Evolutionary conservation across 169 alveolate genomes (phyloP).

Genomic region (Eimeria praecox): DNA sequence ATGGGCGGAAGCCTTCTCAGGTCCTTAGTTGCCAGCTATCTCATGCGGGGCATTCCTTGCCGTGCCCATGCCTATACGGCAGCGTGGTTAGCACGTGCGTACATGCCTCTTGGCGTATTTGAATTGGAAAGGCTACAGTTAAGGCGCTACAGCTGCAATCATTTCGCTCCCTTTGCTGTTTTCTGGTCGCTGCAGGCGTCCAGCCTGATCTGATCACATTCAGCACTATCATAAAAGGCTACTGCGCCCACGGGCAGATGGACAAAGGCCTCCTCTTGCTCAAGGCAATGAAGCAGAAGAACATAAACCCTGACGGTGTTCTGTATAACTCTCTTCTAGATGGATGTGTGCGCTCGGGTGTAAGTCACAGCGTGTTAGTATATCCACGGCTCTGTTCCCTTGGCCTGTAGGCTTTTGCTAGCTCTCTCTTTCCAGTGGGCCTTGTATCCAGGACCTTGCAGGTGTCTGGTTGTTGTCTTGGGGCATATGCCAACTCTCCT

Average conservation of each 20-base stretch:
- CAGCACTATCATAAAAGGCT: constrained; percentile 94
- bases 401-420: background rate
- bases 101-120: background rate
- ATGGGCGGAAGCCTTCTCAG: background rate
- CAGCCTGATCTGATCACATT: constrained; percentile 96
- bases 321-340: constrained; percentile 96
- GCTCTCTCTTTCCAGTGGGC: background rate
- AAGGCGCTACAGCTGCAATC: background rate
- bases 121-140: background rate
- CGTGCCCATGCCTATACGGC: background rate
- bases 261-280: constrained; percentile 90
- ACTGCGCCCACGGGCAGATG: constrained; percentile 94
- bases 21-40: background rate
- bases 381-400: background rate
- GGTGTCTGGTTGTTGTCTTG: background rate
- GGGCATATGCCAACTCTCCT: background rate
- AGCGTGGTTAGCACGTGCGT: background rate
- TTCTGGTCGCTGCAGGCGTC: constrained; percentile 80
- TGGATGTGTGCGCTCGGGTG: constrained; percentile 95
- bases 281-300: constrained; percentile 88
- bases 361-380: constrained; percentile 40
- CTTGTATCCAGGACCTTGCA: background rate
- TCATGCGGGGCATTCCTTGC: background rate
- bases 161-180: background rate
- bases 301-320: constrained; percentile 96